Evolutionary conservation across 1,284 basidiomycete genomes (phyloP).

Genomic region (Heterobasidion annosum): DNA sequence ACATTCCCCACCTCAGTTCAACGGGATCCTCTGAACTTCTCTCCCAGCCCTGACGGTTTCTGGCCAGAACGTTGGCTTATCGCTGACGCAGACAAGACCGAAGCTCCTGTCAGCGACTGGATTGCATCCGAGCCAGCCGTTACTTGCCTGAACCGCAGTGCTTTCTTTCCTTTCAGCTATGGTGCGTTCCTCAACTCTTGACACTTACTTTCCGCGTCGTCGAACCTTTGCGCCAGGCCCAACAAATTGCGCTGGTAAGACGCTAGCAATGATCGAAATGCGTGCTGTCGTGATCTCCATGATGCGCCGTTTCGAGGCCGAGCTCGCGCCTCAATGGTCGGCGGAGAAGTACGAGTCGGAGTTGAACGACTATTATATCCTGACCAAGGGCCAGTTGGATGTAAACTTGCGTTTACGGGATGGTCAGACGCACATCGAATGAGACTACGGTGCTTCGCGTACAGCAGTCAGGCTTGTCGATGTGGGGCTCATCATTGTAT

Average conservation of each 20-base stretch:
- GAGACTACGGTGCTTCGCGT: too few relatives aligned
- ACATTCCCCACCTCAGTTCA: slow-evolving; percentile 10
- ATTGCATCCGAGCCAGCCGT: neutral
- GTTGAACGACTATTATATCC: neutral
- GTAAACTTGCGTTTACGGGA: neutral
- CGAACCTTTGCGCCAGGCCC: slow-evolving; percentile 1
- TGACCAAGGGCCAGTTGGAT: neutral
- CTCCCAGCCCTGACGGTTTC: slow-evolving; percentile 17
- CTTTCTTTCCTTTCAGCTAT: slow-evolving; percentile 22
- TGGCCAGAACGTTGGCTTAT: slow-evolving; percentile 23
- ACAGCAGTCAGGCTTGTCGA: too few relatives aligned
- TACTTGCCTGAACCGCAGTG: slow-evolving; percentile 10
- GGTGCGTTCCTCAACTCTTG: slow-evolving; percentile 11
- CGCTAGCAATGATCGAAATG: slow-evolving; percentile 22
- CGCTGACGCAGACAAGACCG: slow-evolving; percentile 2
- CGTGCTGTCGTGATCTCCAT: slow-evolving; percentile 17
- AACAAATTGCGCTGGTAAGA: slow-evolving; percentile 22
- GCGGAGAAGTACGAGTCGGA: neutral
- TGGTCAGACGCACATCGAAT: neutral
- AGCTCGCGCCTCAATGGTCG: neutral
- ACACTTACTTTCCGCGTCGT: neutral
- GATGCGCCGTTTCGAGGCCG: slow-evolving; percentile 18
- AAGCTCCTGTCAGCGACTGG: neutral
- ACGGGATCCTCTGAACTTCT: slow-evolving; percentile 22
- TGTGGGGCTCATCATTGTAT: too few relatives aligned